Base-by-base conservation (phyloP, 257 asterid genomes). In the Verbena officinalis region DNA sequence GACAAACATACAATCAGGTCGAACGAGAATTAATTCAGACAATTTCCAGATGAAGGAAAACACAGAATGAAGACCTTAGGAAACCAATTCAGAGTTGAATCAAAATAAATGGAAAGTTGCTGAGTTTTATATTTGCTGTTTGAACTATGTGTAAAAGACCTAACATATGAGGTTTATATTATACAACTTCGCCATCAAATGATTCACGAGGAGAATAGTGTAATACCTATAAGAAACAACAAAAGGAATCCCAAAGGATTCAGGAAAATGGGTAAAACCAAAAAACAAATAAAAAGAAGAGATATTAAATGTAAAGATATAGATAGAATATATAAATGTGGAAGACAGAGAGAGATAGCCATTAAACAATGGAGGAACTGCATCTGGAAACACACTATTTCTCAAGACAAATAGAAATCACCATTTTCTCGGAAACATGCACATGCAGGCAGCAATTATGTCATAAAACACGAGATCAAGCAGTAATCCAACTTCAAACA, bases 361-460 rank as follows among this genome's bases (percentile, higher is more conserved):
- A 65, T 63, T 70, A 58, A 76, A 77, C 55, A 67, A 77, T 55
- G 49, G 62, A 55, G 12, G 64, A 70, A 59, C 67, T 67, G 75
- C 75, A 78, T 70, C 72, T 52, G 67, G 65, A 74, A 71, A 70
- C 33, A 53, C 73, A 62, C 62, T 31, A 60, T 50, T 72, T 57
- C n/a, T n/a, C n/a, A n/a, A n/a, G n/a, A 78, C 59, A 67, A 77
- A 72, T 62, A 54, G 31, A 64, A 80, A 57, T 43, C 59, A 49
- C 59, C 8, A 75, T 72, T 64, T 66, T 77, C 82, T 81, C 65
- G 83, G 83, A 81, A 84, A 82, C 84, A 78, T 76, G 88, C 93
- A 80, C 87, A 76, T 68, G 83, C 83, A 78, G 74, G 50, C 34
- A 67, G 43, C 55, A 16, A 69, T 65, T 55, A 73, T 9, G 33